A percentile compares a stretch with the other conserved stretches of the same genome.
Conservation (phyloP, 768 basidiomycete species). For the Tricholoma matsutake region DNA sequence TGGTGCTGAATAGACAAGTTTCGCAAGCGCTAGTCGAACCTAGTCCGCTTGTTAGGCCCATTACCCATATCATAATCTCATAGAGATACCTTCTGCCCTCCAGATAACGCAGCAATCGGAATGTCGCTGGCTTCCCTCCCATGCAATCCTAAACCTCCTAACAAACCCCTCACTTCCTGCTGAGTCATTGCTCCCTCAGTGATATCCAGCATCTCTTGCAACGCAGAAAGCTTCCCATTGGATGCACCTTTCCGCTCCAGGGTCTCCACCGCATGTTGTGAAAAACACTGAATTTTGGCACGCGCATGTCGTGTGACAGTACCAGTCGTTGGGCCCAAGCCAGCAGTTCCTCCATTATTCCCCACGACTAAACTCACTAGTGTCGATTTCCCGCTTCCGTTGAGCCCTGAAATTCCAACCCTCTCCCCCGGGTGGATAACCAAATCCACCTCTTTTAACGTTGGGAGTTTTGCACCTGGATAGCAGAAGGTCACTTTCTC, state of each 20-base stretch:
- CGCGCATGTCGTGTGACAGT: conserved; percentile 50
- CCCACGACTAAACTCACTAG: conserved; percentile 28
- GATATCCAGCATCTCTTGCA: conserved; percentile 17
- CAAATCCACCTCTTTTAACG: conserved; percentile 18
- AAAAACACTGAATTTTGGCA: conserved; percentile 56
- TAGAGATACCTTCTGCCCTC: conserved; percentile 47
- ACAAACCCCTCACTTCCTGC: conserved; percentile 36
- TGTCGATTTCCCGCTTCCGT: conserved; percentile 47
- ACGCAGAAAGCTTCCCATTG: conserved; percentile 14
- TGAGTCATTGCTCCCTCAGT: conserved; percentile 29
- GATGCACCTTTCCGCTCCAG: conserved; percentile 30
- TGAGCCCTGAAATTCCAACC: conserved; percentile 27
- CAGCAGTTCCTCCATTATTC: background rate
- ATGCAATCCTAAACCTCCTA: conserved; percentile 41
- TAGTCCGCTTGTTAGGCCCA: conserved; percentile 17
- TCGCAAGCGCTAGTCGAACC: conserved; percentile 58
- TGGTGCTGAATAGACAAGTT: conserved; percentile 51
- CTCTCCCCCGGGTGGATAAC: conserved; percentile 25
- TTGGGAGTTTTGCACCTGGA: conserved; percentile 16
- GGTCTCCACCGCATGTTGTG: conserved; percentile 59
- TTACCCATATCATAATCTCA: background rate
- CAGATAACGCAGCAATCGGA: conserved; percentile 43
- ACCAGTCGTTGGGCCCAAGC: conserved; percentile 41
- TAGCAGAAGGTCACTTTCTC: conserved; percentile 23
- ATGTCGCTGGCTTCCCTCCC: conserved; percentile 43